Evolutionary conservation across 768 basidiomycete genomes (phyloP).

Genomic region (Ramaria rubella): DNA sequence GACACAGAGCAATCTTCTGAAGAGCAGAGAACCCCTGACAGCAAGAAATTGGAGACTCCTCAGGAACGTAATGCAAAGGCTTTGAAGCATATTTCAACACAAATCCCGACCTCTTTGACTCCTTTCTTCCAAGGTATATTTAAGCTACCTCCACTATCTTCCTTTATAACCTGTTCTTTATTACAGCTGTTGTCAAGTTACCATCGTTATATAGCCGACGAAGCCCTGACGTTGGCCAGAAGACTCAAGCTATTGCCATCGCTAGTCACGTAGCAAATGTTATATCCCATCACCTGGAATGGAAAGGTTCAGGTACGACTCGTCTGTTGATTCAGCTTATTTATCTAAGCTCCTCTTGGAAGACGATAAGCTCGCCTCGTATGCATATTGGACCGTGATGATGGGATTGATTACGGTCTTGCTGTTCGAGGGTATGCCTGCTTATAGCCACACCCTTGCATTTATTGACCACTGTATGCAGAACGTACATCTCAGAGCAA

Average conservation of each 20-base stretch:
- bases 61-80: slow-evolving; percentile 65
- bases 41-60: slow-evolving; percentile 30
- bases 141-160: background rate
- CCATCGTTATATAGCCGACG: slow-evolving; percentile 63
- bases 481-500: slow-evolving; percentile 70
- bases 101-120: slow-evolving; percentile 64
- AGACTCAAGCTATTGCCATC: slow-evolving; percentile 67
- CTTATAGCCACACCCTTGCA: background rate
- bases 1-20: slow-evolving; percentile 18
- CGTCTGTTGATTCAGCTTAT: background rate
- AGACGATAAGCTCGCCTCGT: slow-evolving; percentile 38
- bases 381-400: slow-evolving; percentile 50
- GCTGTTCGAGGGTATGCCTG: slow-evolving; percentile 50
- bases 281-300: slow-evolving; percentile 62
- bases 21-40: slow-evolving; percentile 21
- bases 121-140: slow-evolving; percentile 81
- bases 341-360: slow-evolving; percentile 11
- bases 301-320: slow-evolving; percentile 44
- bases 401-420: slow-evolving; percentile 45
- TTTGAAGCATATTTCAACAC: slow-evolving; percentile 72
- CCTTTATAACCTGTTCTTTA: background rate
- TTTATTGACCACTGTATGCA: slow-evolving; percentile 25
- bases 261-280: slow-evolving; percentile 65
- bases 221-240: slow-evolving; percentile 67
- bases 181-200: slow-evolving; percentile 75